phyloP scores from a whole-genome alignment of 2,329 filamentous ascomycete genomes.

The Aspergillus oerlinghausenensis region DNA sequence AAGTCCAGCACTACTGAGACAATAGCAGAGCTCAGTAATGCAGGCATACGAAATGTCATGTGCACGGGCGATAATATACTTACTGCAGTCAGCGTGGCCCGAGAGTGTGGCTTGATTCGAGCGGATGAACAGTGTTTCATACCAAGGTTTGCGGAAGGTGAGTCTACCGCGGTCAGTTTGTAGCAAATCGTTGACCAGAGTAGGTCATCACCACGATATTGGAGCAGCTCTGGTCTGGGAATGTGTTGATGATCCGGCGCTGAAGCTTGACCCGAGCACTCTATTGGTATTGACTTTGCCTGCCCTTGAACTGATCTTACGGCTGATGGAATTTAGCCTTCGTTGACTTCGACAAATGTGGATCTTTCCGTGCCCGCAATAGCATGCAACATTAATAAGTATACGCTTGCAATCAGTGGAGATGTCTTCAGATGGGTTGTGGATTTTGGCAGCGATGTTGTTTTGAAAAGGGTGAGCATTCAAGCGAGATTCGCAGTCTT shows the following conservation, averaged over 20 bases:
- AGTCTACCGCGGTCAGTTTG: constrained; percentile 9
- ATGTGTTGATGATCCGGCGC: constrained; percentile 81
- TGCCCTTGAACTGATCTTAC: background rate
- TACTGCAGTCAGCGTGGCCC: constrained; percentile 90
- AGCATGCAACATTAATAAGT: constrained; percentile 74
- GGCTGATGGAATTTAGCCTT: constrained; percentile 51
- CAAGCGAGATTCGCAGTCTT: background rate
- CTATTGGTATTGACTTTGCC: constrained; percentile 52
- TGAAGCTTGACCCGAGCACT: constrained; percentile 72
- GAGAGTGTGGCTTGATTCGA: constrained; percentile 81
- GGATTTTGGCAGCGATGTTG: constrained; percentile 78
- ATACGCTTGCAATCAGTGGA: constrained; percentile 82
- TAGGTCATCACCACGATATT: constrained; percentile 68
- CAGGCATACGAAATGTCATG: constrained; percentile 88
- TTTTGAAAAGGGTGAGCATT: constrained; percentile 61
- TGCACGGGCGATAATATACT: constrained; percentile 97
- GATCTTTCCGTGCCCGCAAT: constrained; percentile 85
- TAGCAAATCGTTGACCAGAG: background rate
- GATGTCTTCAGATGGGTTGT: constrained; percentile 97
- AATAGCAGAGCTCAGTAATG: constrained; percentile 73
- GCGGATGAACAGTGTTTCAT: constrained; percentile 84
- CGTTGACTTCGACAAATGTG: constrained; percentile 62
- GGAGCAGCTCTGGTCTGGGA: constrained; percentile 79
- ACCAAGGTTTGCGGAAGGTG: constrained; percentile 76
- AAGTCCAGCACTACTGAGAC: constrained; percentile 81